phyloP scores from a whole-genome alignment of 306 rosid species.

The Vigna angularis region DNA sequence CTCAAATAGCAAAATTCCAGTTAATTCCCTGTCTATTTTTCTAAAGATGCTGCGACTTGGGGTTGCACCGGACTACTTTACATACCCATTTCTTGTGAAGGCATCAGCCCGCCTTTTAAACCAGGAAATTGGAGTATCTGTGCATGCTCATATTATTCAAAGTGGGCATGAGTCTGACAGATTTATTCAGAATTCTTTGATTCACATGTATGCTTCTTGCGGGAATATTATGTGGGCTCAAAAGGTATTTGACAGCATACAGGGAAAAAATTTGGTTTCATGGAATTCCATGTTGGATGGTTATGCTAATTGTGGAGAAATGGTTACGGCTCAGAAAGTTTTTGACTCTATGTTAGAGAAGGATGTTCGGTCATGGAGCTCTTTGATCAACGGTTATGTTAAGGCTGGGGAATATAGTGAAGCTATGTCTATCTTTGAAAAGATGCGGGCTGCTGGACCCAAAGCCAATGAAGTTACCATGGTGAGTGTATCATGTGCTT shows the following conservation, averaged over 20 bases:
- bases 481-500: constrained; percentile 82
- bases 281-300: constrained; percentile 89
- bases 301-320: constrained; percentile 72
- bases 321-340: constrained; percentile 59
- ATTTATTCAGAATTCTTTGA: constrained; percentile 69
- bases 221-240: constrained; percentile 60
- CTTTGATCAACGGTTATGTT: constrained; percentile 74
- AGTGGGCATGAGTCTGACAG: constrained; percentile 64
- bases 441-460: constrained; percentile 59
- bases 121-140: constrained; percentile 59
- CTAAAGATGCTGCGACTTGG: constrained; percentile 65
- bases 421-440: constrained; percentile 66
- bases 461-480: constrained; percentile 78
- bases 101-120: constrained; percentile 68
- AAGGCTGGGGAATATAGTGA: constrained; percentile 64
- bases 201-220: constrained; percentile 78
- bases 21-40: constrained; percentile 56
- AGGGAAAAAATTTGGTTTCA: constrained; percentile 61
- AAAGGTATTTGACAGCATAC: constrained; percentile 61
- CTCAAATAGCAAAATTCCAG: constrained; percentile 68
- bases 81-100: constrained; percentile 82
- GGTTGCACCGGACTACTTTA: constrained; percentile 66
- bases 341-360: constrained; percentile 68
- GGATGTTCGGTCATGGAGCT: constrained; percentile 86
- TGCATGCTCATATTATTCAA: constrained; percentile 68